Evolutionary conservation across 176 grass and related monocot species (phyloP).

Genomic region (Bromus sterilis): DNA sequence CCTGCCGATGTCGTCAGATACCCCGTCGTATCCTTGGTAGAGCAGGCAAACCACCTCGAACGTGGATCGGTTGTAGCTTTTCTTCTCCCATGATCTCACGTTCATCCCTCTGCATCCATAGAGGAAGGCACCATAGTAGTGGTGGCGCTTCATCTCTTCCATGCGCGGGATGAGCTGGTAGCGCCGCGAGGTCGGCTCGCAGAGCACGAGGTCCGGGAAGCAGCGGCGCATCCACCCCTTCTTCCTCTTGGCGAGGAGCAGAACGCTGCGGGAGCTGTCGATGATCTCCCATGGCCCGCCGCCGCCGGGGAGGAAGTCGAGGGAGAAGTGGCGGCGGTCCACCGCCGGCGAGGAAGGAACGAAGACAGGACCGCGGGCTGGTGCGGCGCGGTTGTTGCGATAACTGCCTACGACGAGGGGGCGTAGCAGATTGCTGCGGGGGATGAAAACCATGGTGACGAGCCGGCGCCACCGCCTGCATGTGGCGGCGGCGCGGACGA

Average conservation of each 20-base stretch:
- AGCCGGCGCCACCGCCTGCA: too few relatives aligned
- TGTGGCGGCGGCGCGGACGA: too few relatives aligned
- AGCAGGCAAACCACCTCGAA: not conserved
- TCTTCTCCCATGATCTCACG: not conserved
- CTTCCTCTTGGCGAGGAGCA: not conserved
- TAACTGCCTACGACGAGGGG: too few relatives aligned
- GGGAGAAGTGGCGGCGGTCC: conserved; percentile 7
- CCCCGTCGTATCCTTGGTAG: not conserved
- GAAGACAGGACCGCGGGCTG: too few relatives aligned
- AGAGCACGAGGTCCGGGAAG: conserved; percentile 20
- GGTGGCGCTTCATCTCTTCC: not conserved
- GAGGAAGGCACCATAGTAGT: conserved; percentile 6
- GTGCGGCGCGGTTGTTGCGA: too few relatives aligned
- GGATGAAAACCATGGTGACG: too few relatives aligned
- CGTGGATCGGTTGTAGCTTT: too few relatives aligned
- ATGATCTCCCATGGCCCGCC: not conserved
- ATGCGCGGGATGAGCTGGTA: not conserved
- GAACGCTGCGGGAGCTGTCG: not conserved
- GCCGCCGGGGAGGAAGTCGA: not conserved
- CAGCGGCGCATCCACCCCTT: not conserved
- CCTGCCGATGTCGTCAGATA: not conserved
- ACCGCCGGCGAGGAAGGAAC: not conserved
- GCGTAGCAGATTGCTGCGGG: too few relatives aligned
- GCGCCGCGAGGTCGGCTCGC: not conserved
- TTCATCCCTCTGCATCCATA: fast-evolving